A percentile compares a stretch with the other conserved stretches of the same genome.
Evolutionary conservation across 257 asterid species (phyloP).

Genomic region (Solanum pimpinellifolium): DNA sequence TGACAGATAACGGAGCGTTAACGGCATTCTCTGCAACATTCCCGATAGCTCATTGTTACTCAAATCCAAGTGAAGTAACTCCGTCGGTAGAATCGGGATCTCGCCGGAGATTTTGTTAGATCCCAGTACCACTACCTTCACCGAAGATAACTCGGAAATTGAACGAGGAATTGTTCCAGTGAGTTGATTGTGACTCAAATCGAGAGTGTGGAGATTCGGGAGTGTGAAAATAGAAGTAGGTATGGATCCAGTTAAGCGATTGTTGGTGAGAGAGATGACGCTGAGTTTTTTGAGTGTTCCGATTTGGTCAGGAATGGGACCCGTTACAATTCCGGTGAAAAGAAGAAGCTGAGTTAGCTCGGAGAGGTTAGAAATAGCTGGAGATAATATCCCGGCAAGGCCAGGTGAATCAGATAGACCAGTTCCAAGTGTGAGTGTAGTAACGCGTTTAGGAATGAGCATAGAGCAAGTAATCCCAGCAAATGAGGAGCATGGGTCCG

Average conservation of each 20-base stretch:
- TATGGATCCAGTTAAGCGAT: slow-evolving; percentile 47
- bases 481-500: slow-evolving; percentile 60
- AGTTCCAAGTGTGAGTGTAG: slow-evolving; percentile 45
- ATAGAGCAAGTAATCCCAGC: slow-evolving; percentile 55
- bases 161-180: slow-evolving; percentile 33
- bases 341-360: slow-evolving; percentile 52
- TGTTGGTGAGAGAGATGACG: slow-evolving; percentile 49
- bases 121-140: slow-evolving; percentile 38
- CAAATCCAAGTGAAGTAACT: slow-evolving; percentile 53
- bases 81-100: slow-evolving; percentile 21
- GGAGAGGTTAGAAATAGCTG: slow-evolving; percentile 30
- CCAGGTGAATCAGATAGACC: slow-evolving; percentile 64
- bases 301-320: slow-evolving; percentile 40
- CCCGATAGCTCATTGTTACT: slow-evolving; percentile 42
- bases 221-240: slow-evolving; percentile 29
- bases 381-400: slow-evolving; percentile 55
- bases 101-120: slow-evolving; percentile 33
- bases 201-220: slow-evolving; percentile 59
- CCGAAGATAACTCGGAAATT: neutral
- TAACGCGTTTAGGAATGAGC: slow-evolving; percentile 1
- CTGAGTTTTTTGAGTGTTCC: slow-evolving; percentile 31
- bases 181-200: slow-evolving; percentile 54
- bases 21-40: slow-evolving; percentile 39
- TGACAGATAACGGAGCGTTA: slow-evolving; percentile 48
- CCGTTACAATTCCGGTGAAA: slow-evolving; percentile 71